A percentile compares a stretch with the other conserved stretches of the same genome.
Evolutionary conservation across 2,329 filamentous ascomycete genomes (phyloP).

Genomic region (Pyrenophora tritici-repentis): DNA sequence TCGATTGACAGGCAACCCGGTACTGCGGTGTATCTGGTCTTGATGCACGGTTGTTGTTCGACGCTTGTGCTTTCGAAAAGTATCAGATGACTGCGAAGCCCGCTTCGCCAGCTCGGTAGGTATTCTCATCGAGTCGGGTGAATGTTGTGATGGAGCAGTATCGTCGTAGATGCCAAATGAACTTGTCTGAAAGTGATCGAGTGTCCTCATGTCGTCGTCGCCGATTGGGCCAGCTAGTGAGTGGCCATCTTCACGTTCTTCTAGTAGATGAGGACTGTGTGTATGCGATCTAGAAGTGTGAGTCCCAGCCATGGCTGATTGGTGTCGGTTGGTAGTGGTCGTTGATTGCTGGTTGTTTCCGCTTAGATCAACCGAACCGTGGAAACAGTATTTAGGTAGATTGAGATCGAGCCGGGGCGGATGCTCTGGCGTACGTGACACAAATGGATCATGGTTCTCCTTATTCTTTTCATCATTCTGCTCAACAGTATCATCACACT

Average conservation of each 20-base stretch:
- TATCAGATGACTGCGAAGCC: slow-evolving; percentile 40
- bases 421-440: slow-evolving; percentile 35
- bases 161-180: slow-evolving; percentile 44
- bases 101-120: slow-evolving; percentile 48
- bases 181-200: slow-evolving; percentile 45
- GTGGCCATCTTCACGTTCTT: slow-evolving; percentile 31
- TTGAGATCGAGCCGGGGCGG: slow-evolving; percentile 48
- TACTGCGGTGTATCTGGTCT: slow-evolving; percentile 29
- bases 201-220: slow-evolving; percentile 42
- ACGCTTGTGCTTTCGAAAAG: slow-evolving; percentile 34
- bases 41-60: slow-evolving; percentile 34
- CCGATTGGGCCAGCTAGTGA: slow-evolving; percentile 48
- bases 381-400: neutral
- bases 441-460: slow-evolving; percentile 18
- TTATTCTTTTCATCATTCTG: slow-evolving; percentile 48
- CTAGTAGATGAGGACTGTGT: no score
- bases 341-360: no score
- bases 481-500: slow-evolving; percentile 18
- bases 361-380: no score
- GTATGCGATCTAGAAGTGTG: no score
- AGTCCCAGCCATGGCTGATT: no score
- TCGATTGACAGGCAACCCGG: slow-evolving; percentile 38
- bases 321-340: no score
- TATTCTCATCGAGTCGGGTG: slow-evolving; percentile 52
- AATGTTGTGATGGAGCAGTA: slow-evolving; percentile 44